Conservation (phyloP, 768 basidiomycete genomes). For the Trametes cinnabarina region DNA sequence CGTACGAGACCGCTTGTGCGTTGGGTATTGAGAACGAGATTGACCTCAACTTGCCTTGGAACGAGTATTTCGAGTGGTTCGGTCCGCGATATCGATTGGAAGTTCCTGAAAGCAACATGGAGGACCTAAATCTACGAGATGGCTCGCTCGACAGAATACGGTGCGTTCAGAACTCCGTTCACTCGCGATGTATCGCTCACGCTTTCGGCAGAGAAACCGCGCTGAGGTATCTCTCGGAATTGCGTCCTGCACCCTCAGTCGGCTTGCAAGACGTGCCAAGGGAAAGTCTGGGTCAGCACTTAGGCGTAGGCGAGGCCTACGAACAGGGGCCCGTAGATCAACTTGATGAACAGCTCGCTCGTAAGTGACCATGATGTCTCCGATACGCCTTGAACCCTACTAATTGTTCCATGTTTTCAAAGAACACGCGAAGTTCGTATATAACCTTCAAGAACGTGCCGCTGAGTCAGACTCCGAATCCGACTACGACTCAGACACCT, state of each 20-base stretch:
- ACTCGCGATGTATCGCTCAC: not conserved
- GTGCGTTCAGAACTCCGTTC: slow-evolving; percentile 38
- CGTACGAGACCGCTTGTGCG: slow-evolving; percentile 96
- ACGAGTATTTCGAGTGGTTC: slow-evolving; percentile 95
- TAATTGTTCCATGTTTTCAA: slow-evolving; percentile 2
- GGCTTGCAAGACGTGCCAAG: slow-evolving; percentile 81
- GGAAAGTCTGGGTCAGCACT: slow-evolving; percentile 62
- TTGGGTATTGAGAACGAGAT: slow-evolving; percentile 81
- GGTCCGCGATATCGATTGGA: slow-evolving; percentile 93
- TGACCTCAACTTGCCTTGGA: slow-evolving; percentile 78
- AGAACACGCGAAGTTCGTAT: slow-evolving; percentile 71
- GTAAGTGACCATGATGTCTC: slow-evolving; percentile 42
- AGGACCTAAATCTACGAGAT: slow-evolving; percentile 83
- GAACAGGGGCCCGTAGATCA: slow-evolving; percentile 49
- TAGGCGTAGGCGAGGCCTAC: slow-evolving; percentile 56
- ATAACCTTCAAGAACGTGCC: slow-evolving; percentile 30
- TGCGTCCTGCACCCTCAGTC: slow-evolving; percentile 80
- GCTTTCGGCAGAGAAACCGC: slow-evolving; percentile 12
- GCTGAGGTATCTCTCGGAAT: slow-evolving; percentile 53
- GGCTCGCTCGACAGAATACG: slow-evolving; percentile 77
- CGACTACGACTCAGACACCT: slow-evolving; percentile 35
- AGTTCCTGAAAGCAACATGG: slow-evolving; percentile 91
- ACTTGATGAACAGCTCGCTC: slow-evolving; percentile 64
- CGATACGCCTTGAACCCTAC: not conserved
- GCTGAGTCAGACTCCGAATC: slow-evolving; percentile 29